Conservation (phyloP, 441 rosid species). For the Populus hybrid region DNA sequence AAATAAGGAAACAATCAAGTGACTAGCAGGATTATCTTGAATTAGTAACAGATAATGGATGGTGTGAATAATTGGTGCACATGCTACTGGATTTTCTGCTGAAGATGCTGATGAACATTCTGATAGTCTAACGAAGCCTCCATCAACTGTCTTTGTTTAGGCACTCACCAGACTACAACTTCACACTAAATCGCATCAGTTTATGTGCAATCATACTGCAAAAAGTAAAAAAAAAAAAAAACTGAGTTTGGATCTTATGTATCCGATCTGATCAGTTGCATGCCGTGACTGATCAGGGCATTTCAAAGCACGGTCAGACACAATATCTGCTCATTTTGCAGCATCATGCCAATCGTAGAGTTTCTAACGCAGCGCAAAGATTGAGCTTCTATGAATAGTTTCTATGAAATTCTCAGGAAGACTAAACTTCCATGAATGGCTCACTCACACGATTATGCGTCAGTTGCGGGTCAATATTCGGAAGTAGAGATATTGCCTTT, state of each 20-base stretch:
- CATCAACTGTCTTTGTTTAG: background rate
- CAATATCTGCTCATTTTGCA: slow-evolving; percentile 87
- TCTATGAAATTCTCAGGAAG: background rate
- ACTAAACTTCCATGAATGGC: background rate
- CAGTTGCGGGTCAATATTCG: slow-evolving; percentile 70
- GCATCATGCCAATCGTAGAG: slow-evolving; percentile 98
- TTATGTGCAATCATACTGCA: too few species aligned
- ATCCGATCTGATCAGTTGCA: background rate
- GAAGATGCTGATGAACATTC: too few species aligned
- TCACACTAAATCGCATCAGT: too few species aligned
- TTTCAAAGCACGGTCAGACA: slow-evolving; percentile 73
- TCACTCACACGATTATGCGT: slow-evolving; percentile 80
- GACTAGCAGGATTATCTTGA: too few species aligned
- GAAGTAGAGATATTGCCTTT: slow-evolving; percentile 82
- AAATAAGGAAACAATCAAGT: too few species aligned
- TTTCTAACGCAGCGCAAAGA: slow-evolving; percentile 30
- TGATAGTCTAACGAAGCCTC: background rate
- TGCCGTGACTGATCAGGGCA: slow-evolving; percentile 77
- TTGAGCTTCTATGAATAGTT: slow-evolving; percentile 2
- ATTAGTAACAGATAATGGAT: too few species aligned
- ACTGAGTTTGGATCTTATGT: too few species aligned
- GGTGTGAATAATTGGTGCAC: too few species aligned
- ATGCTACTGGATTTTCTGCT: too few species aligned
- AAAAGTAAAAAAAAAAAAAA: too few species aligned
- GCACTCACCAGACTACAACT: too few species aligned